Evolutionary conservation across 371 early-diverging fungal genomes (phyloP).

Genomic region (Apophysomyces elegans): DNA sequence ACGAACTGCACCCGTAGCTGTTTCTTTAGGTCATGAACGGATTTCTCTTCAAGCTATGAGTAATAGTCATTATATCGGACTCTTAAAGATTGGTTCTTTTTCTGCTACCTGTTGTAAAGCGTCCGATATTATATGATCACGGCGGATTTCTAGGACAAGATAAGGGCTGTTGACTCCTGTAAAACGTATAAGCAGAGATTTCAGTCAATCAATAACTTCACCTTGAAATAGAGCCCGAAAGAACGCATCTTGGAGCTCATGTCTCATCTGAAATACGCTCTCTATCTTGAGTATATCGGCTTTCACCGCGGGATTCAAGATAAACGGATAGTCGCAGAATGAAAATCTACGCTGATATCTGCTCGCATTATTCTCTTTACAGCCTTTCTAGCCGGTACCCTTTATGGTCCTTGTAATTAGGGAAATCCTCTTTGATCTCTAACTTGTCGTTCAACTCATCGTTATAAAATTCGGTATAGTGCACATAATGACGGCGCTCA

Average conservation of each 20-base stretch:
- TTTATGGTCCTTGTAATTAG: slow-evolving; percentile 72
- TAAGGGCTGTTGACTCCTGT: slow-evolving; percentile 88
- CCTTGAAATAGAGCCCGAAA: slow-evolving; percentile 85
- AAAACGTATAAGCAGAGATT: neutral
- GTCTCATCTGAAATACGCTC: slow-evolving; percentile 79
- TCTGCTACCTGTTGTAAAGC: slow-evolving; percentile 67
- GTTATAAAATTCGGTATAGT: slow-evolving; percentile 74
- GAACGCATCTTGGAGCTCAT: slow-evolving; percentile 73
- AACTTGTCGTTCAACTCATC: slow-evolving; percentile 72
- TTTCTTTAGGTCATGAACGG: slow-evolving; percentile 84
- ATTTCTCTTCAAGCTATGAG: slow-evolving; percentile 70
- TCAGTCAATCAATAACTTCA: neutral
- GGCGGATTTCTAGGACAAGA: slow-evolving; percentile 80
- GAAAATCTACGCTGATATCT: slow-evolving; percentile 56
- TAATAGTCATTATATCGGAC: too few relatives aligned
- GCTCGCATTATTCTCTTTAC: neutral
- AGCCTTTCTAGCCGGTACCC: slow-evolving; percentile 37
- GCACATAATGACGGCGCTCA: slow-evolving; percentile 44
- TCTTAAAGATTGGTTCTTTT: neutral
- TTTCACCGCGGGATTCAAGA: slow-evolving; percentile 79
- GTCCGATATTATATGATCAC: slow-evolving; percentile 79
- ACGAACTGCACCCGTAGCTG: slow-evolving; percentile 90
- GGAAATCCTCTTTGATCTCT: slow-evolving; percentile 86
- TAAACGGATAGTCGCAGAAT: slow-evolving; percentile 81
- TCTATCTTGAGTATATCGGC: slow-evolving; percentile 83